Conservation (phyloP, 2,329 filamentous ascomycete genomes). For the Huntiella savannae region DNA sequence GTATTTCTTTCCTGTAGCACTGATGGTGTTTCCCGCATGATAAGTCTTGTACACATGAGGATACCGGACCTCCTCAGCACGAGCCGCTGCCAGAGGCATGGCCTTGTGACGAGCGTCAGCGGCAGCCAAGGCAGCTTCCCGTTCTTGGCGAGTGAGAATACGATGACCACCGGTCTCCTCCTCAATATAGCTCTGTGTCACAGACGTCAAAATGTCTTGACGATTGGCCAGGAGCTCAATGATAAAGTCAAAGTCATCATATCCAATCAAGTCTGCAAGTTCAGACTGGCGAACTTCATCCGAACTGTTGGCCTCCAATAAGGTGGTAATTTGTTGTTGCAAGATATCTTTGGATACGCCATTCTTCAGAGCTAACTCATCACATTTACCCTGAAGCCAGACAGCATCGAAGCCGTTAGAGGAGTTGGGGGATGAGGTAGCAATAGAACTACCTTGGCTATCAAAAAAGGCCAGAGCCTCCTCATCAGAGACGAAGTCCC, state of each 20-base stretch:
- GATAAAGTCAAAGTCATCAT: slow-evolving; percentile 82
- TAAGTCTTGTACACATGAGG: slow-evolving; percentile 84
- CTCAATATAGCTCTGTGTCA: slow-evolving; percentile 13
- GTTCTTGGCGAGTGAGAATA: slow-evolving; percentile 56
- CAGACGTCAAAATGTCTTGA: slow-evolving; percentile 39
- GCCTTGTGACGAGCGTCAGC: slow-evolving; percentile 73
- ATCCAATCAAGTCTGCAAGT: slow-evolving; percentile 77
- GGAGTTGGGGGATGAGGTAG: slow-evolving; percentile 3
- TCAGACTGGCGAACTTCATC: slow-evolving; percentile 85
- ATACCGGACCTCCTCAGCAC: slow-evolving; percentile 57
- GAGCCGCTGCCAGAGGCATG: slow-evolving; percentile 48
- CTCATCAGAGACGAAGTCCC: slow-evolving; percentile 59
- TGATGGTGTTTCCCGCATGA: slow-evolving; percentile 70
- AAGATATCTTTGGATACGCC: slow-evolving; percentile 53
- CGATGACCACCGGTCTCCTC: slow-evolving; percentile 14
- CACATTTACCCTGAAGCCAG: slow-evolving; percentile 58
- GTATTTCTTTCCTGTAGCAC: slow-evolving; percentile 62
- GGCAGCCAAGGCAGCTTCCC: slow-evolving; percentile 57
- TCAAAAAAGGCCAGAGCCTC: slow-evolving; percentile 19
- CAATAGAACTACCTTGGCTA: slow-evolving; percentile 15
- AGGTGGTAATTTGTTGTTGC: slow-evolving; percentile 55
- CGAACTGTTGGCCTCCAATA: slow-evolving; percentile 45
- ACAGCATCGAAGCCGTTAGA: slow-evolving; percentile 30
- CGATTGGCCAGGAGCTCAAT: slow-evolving; percentile 74
- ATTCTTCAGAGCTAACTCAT: slow-evolving; percentile 43